phyloP scores from a whole-genome alignment of 352 stramenopile species.

The Phytopythium oedochilum region DNA sequence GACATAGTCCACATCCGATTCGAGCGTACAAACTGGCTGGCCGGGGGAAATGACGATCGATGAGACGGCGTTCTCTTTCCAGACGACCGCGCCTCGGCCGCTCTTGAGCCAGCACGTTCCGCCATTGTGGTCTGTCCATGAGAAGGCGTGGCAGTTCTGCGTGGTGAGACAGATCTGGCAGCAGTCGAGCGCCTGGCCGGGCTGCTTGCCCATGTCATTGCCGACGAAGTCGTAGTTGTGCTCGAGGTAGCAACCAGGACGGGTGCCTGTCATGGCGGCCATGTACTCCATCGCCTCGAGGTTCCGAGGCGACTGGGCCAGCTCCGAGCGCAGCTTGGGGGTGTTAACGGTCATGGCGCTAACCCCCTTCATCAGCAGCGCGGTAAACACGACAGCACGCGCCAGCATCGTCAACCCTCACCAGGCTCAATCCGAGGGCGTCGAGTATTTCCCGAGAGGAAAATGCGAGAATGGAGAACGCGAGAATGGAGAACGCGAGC shows the following conservation, averaged over 20 bases:
- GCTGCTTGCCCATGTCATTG: not conserved
- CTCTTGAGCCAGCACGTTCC: constrained; percentile 67
- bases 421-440: not conserved
- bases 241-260: not conserved
- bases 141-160: not conserved
- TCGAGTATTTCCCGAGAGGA: not conserved
- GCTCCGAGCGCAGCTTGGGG: not conserved
- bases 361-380: not conserved
- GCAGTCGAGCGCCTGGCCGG: not conserved
- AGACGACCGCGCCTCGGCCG: constrained; percentile 14
- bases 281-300: constrained; percentile 2
- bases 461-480: not conserved
- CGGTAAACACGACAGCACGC: not conserved
- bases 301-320: not conserved
- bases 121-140: constrained; percentile 36
- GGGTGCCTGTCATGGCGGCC: not conserved
- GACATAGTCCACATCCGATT: constrained; percentile 13
- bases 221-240: constrained; percentile 2
- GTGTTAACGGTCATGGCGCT: not conserved
- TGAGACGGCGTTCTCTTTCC: constrained; percentile 7
- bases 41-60: not conserved
- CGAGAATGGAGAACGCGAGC: too few relatives aligned
- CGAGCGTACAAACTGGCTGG: not conserved
- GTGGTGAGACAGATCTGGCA: not conserved
- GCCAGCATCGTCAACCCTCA: too few relatives aligned